A percentile compares a stretch with the other conserved stretches of the same genome.
phyloP scores from a whole-genome alignment of 2,329 filamentous ascomycete genomes.

The Aspergillus oerlinghausenensis region DNA sequence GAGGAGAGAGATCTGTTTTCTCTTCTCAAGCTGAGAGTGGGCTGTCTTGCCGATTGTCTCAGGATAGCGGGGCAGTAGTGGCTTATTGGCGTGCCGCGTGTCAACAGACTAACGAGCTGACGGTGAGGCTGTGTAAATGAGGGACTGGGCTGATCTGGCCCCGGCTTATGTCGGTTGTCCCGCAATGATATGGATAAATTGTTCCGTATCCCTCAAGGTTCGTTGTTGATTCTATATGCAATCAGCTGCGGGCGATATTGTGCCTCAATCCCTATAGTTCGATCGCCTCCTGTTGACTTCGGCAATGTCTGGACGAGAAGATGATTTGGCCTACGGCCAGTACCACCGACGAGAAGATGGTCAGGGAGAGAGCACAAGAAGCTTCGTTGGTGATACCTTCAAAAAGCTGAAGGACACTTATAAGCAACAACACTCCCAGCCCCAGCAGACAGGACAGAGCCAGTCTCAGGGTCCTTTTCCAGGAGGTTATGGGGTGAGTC shows the following conservation, averaged over 20 bases:
- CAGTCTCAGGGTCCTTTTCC: slow-evolving; percentile 19
- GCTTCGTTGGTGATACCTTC: slow-evolving; percentile 49
- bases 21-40: not conserved
- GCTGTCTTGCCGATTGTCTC: not conserved
- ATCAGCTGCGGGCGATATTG: not conserved
- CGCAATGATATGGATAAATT: not conserved
- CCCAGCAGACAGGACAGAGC: slow-evolving; percentile 6
- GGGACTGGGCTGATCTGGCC: not conserved
- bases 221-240: not conserved
- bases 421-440: slow-evolving; percentile 18
- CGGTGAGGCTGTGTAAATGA: not conserved
- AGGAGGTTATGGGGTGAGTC: slow-evolving; percentile 21
- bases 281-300: not conserved
- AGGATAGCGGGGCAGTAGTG: not conserved
- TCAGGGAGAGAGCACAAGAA: slow-evolving; percentile 39
- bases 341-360: slow-evolving; percentile 29
- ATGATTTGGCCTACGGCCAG: slow-evolving; percentile 54
- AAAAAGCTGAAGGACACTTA: slow-evolving; percentile 41
- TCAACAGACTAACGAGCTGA: not conserved
- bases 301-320: slow-evolving; percentile 42
- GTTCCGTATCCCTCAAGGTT: not conserved
- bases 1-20: not conserved
- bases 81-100: not conserved
- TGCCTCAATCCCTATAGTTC: not conserved
- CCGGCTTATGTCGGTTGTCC: not conserved